Evolutionary conservation across 805 yeast species (phyloP).

Genomic region (Lachancea thermotolerans): DNA sequence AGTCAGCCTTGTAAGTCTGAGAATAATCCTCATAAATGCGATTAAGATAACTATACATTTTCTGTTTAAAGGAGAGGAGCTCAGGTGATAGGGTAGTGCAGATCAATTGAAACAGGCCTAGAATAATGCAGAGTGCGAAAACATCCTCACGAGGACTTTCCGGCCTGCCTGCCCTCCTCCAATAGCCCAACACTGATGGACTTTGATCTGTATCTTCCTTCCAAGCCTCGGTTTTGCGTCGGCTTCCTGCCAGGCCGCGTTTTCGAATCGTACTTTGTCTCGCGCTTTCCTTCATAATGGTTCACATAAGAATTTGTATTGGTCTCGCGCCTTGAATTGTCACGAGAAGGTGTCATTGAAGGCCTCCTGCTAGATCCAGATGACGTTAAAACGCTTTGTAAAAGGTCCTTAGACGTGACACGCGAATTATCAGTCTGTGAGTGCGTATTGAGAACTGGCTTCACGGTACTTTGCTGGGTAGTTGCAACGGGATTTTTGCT

Average conservation of each 20-base stretch:
- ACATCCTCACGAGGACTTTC: neutral
- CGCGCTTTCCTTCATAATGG: conserved; percentile 8
- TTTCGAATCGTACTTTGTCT: conserved; percentile 4
- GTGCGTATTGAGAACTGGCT: conserved; percentile 8
- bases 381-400: conserved; percentile 15
- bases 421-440: conserved; percentile 9
- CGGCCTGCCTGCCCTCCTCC: conserved; percentile 3
- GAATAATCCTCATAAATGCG: too few relatives aligned
- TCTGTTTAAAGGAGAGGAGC: too few relatives aligned
- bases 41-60: too few relatives aligned
- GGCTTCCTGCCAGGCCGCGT: conserved; percentile 1
- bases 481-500: conserved; percentile 11
- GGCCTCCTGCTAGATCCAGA: conserved; percentile 12
- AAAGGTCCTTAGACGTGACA: conserved; percentile 14
- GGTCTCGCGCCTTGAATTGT: neutral
- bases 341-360: conserved; percentile 5
- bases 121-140: too few relatives aligned
- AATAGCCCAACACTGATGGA: conserved; percentile 10
- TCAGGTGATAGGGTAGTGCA: too few relatives aligned
- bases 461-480: conserved; percentile 15
- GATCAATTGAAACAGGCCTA: too few relatives aligned
- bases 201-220: conserved; percentile 10
- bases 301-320: conserved; percentile 6
- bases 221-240: neutral
- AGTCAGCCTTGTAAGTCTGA: neutral